Base-by-base conservation (phyloP, 306 rosid species). In the Quercus berberidifolia region DNA sequence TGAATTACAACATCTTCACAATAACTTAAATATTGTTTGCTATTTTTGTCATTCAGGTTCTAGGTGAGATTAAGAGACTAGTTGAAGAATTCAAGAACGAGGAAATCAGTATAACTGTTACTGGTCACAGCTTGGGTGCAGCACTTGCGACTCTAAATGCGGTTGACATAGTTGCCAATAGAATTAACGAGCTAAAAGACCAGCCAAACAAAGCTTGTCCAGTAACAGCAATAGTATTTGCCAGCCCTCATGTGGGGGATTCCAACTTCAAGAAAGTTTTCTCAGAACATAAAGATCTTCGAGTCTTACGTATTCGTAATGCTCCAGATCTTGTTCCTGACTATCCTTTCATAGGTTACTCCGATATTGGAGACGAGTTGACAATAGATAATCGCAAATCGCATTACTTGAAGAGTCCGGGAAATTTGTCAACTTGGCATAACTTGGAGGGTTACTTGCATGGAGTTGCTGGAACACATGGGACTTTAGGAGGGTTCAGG, bases 41-140 rank as follows among this genome's bases (percentile, higher is more conserved):
- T 7, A 17, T 13, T 6, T 1, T 8, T 13, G 25, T 46, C 31
- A 76, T 19, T 63, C 38, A 89, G 98, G 98, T 90, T 35, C 70
- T 88, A 1, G 79, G 14, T 1, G 97, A 90, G 79, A 75, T 91
- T 18, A 62, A 73, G 2, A 87, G 90, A 74, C 86, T 91, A 5
- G 82, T 89, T n/a, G 90, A 90, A 11, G 46, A 64, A 41, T 90
- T 74, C 41, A 86, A 90, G 74, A 69, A 85, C 3, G 95, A 93
- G 72, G 97, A 91, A 78, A 76, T 89, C 4, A 93, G 93, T 88
- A 90, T 93, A 78, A 87, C 86, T 0, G 41, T 85, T 8, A 85
- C 90, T 1, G 97, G 95, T 0, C 95, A 90, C 82, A 93, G 97
- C 52, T 86, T 91, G n/a, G 98, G 97, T 0, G 98, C 91, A 18